These are phyloP conservation scores for Beta vulgaris DNA, from an alignment of 148 eudicot species.

Conservation along the genomic window DNA sequence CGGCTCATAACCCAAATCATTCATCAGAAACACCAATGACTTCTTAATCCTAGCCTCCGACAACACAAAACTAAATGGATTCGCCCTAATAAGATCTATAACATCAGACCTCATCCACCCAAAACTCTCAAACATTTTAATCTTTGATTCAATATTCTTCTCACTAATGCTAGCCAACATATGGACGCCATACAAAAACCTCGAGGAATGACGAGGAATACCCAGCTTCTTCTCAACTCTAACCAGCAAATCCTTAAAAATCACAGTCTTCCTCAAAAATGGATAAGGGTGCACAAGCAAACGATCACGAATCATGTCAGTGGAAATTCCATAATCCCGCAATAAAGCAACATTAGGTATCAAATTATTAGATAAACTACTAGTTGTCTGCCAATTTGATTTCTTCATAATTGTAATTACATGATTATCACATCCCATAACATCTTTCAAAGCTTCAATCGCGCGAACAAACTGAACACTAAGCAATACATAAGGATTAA, in stretches of 20 bases:
- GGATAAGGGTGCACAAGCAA: neutral
- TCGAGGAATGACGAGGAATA: slow-evolving; percentile 18
- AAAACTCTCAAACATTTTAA: slow-evolving; percentile 23
- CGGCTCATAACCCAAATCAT: slow-evolving; percentile 30
- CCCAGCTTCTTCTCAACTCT: slow-evolving; percentile 27
- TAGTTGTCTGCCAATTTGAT: too few relatives aligned
- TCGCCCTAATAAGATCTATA: neutral
- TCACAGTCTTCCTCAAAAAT: neutral
- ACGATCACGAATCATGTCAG: slow-evolving; percentile 7
- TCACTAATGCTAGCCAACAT: slow-evolving; percentile 1
- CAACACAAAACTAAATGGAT: slow-evolving; percentile 12
- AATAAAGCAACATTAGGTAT: slow-evolving; percentile 22
- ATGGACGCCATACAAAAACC: slow-evolving; percentile 20
- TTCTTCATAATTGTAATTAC: too few relatives aligned
- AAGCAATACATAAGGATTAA: neutral
- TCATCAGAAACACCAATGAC: slow-evolving; percentile 30
- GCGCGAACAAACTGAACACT: neutral
- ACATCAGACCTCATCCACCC: slow-evolving; percentile 32
- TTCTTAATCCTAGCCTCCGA: slow-evolving; percentile 28
- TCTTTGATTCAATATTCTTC: slow-evolving; percentile 24
- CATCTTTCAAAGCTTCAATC: slow-evolving; percentile 13
- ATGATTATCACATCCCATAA: too few relatives aligned
- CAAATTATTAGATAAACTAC: too few relatives aligned
- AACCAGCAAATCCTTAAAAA: neutral
- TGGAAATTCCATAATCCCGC: slow-evolving; percentile 20